phyloP scores from a whole-genome alignment of 352 stramenopile genomes.

The Pythium sukuiense region DNA sequence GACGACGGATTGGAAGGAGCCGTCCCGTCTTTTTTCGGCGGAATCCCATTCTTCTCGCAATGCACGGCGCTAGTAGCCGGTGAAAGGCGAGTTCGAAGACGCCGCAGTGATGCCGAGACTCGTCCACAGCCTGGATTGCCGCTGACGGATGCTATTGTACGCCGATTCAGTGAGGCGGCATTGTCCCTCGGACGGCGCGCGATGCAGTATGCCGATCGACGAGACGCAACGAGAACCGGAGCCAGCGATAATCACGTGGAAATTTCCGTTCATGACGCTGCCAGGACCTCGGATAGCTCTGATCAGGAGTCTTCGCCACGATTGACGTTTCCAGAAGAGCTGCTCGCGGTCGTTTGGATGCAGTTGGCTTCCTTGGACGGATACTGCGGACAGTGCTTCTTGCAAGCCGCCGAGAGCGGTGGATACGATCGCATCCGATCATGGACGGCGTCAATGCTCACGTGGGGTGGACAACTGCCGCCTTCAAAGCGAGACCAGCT shows the following conservation, averaged over 20 bases:
- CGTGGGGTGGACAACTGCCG: constrained; percentile 65
- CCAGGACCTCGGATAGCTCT: constrained; percentile 2
- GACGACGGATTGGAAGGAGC: background rate
- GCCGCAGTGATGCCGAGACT: constrained; percentile 52
- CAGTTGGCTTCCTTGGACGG: constrained; percentile 74
- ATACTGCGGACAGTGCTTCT: constrained; percentile 78
- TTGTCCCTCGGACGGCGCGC: constrained; percentile 64
- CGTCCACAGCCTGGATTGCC: constrained; percentile 51
- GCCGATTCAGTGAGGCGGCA: constrained; percentile 64
- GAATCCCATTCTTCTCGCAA: constrained; percentile 6
- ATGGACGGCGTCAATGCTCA: constrained; percentile 72
- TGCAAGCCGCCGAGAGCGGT: constrained; percentile 73
- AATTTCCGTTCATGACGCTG: constrained; percentile 21
- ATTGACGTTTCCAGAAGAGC: constrained; percentile 53
- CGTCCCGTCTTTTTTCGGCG: background rate
- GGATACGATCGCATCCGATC: constrained; percentile 80
- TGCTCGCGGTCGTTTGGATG: constrained; percentile 84
- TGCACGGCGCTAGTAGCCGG: constrained; percentile 8
- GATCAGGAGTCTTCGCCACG: constrained; percentile 9
- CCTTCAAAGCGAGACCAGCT: constrained; percentile 30
- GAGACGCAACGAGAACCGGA: background rate
- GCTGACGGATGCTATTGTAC: constrained; percentile 58
- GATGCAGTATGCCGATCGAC: constrained; percentile 43
- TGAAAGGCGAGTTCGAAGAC: constrained; percentile 27
- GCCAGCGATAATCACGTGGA: constrained; percentile 16